These are phyloP conservation scores for Cardamine occulta DNA, from an alignment of 345 rosid genomes.

Conservation along the genomic window DNA sequence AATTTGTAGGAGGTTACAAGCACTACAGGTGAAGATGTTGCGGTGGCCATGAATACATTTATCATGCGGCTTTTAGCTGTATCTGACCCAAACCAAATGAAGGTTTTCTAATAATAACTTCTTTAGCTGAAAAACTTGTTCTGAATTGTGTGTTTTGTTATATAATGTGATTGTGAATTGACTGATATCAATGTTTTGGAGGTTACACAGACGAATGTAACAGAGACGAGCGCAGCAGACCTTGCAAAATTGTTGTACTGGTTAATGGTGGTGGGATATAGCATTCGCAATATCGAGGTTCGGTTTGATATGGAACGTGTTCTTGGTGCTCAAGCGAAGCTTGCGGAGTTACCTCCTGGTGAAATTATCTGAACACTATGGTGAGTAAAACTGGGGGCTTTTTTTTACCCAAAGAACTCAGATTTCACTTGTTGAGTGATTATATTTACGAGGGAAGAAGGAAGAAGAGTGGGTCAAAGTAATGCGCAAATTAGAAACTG, in stretches of 20 bases:
- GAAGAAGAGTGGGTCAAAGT: too few relatives aligned
- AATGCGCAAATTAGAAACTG: too few relatives aligned
- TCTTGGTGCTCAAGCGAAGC: slow-evolving; percentile 76
- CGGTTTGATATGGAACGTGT: slow-evolving; percentile 96
- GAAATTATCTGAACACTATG: slow-evolving; percentile 56
- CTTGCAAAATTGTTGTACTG: slow-evolving; percentile 87
- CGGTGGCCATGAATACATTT: slow-evolving; percentile 90
- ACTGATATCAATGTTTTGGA: slow-evolving; percentile 29
- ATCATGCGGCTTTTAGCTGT: slow-evolving; percentile 89
- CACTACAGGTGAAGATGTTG: slow-evolving; percentile 93
- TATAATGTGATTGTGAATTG: background rate
- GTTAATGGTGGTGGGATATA: slow-evolving; percentile 97
- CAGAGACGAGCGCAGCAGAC: slow-evolving; percentile 86
- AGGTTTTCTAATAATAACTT: slow-evolving; percentile 54
- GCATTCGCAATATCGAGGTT: slow-evolving; percentile 94
- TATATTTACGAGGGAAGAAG: background rate
- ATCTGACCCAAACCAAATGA: slow-evolving; percentile 81
- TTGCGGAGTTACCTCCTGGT: slow-evolving; percentile 87
- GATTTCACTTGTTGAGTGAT: slow-evolving; percentile 13
- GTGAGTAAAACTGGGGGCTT: background rate
- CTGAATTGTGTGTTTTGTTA: background rate
- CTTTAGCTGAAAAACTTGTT: slow-evolving; percentile 14
- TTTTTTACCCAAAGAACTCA: slow-evolving; percentile 17
- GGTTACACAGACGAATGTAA: slow-evolving; percentile 60
- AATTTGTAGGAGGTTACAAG: slow-evolving; percentile 80